phyloP scores from a whole-genome alignment of 805 yeast species.

The Wickerhamiella azymoides region DNA sequence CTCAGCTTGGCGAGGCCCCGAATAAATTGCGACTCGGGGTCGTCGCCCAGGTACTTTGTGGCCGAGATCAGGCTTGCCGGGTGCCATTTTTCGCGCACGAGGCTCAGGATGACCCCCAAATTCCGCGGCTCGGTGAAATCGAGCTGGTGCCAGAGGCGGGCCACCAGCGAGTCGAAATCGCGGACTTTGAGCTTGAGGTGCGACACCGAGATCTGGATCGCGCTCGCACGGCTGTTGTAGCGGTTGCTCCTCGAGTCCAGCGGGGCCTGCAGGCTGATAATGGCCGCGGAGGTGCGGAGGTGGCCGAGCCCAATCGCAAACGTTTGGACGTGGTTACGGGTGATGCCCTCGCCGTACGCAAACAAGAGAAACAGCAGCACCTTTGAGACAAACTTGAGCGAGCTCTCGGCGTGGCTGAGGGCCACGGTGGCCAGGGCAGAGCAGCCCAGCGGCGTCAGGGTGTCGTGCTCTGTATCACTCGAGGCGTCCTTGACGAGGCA shows the following conservation, averaged over 20 bases:
- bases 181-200: background rate
- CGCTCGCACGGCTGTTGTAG: background rate
- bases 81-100: slow-evolving; percentile 4
- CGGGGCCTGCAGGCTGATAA: slow-evolving; percentile 7
- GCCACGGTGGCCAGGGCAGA: slow-evolving; percentile 13
- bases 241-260: background rate
- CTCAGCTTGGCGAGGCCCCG: slow-evolving; percentile 2
- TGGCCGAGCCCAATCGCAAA: slow-evolving; percentile 4
- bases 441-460: slow-evolving; percentile 12
- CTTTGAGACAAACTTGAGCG: slow-evolving; percentile 7
- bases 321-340: slow-evolving; percentile 5
- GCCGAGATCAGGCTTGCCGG: background rate
- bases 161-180: slow-evolving; percentile 1
- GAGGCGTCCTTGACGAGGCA: slow-evolving; percentile 6
- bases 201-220: slow-evolving; percentile 1
- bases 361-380: slow-evolving; percentile 10
- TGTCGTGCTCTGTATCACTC: background rate
- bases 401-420: slow-evolving; percentile 8
- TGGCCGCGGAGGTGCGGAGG: slow-evolving; percentile 5
- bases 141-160: slow-evolving; percentile 6
- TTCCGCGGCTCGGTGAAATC: slow-evolving; percentile 1
- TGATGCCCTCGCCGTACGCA: slow-evolving; percentile 18
- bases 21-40: slow-evolving; percentile 1
- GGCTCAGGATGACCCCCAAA: background rate
- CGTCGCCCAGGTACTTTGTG: slow-evolving; percentile 3